Evolutionary conservation across 2,329 filamentous ascomycete genomes (phyloP).

Genomic region (Dactylellina leptospora): DNA sequence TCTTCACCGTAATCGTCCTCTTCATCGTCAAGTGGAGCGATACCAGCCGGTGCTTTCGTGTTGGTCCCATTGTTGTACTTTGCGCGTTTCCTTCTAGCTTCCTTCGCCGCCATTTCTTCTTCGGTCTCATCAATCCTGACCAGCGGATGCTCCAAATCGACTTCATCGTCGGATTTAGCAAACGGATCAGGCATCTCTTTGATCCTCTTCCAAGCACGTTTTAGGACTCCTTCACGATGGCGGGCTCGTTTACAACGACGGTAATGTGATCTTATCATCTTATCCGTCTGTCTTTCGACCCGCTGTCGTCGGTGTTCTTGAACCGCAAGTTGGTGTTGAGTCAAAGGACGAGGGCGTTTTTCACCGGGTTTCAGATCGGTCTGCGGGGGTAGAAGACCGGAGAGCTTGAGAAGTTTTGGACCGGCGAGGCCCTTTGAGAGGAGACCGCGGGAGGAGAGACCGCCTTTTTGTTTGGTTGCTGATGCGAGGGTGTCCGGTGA

Average conservation of each 20-base stretch:
- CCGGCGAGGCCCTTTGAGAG: slow-evolving; percentile 47
- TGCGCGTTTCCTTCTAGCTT: slow-evolving; percentile 20
- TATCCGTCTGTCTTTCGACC: slow-evolving; percentile 82
- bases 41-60: slow-evolving; percentile 61
- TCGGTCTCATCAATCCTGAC: slow-evolving; percentile 58
- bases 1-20: slow-evolving; percentile 80
- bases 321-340: slow-evolving; percentile 81
- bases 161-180: slow-evolving; percentile 72
- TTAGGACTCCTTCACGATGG: slow-evolving; percentile 72
- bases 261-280: slow-evolving; percentile 63
- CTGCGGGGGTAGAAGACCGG: slow-evolving; percentile 57
- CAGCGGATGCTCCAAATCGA: slow-evolving; percentile 58
- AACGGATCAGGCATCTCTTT: slow-evolving; percentile 68
- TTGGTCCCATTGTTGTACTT: slow-evolving; percentile 54
- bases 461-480: slow-evolving; percentile 22
- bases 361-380: slow-evolving; percentile 63
- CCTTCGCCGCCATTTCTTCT: slow-evolving; percentile 64
- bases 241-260: slow-evolving; percentile 67
- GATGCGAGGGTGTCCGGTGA: slow-evolving; percentile 36
- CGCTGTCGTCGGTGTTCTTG: slow-evolving; percentile 79
- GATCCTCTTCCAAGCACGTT: slow-evolving; percentile 73
- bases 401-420: slow-evolving; percentile 35
- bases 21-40: slow-evolving; percentile 69
- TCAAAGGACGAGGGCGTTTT: slow-evolving; percentile 75
- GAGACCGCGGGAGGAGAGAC: slow-evolving; percentile 43